phyloP scores from a whole-genome alignment of 225 moss, liverwort and hornwort species.

The Sphagnum contortum region DNA sequence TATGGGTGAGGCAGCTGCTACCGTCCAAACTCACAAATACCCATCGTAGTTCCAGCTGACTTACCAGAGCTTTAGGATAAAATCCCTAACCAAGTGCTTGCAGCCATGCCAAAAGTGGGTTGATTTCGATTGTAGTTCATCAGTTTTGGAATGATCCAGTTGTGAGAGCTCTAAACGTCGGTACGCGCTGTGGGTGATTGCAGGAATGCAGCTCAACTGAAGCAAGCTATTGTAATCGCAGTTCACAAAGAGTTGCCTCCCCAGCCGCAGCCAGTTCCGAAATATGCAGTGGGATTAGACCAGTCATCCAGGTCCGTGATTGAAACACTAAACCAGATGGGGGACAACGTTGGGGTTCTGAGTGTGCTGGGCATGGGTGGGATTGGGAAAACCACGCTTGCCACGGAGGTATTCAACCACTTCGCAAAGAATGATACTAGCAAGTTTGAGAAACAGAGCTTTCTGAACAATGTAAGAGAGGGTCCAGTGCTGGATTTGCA shows the following conservation, averaged over 20 bases:
- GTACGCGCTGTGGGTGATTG: too few relatives aligned
- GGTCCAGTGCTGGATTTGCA: background rate
- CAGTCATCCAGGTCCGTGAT: too few relatives aligned
- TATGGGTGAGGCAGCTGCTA: too few relatives aligned
- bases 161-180: too few relatives aligned
- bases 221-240: background rate
- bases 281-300: constrained; percentile 9
- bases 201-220: background rate
- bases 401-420: constrained; percentile 12
- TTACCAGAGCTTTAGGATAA: too few relatives aligned
- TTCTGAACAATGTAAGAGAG: constrained; percentile 4
- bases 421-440: background rate
- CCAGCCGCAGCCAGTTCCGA: constrained; percentile 6
- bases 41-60: too few relatives aligned
- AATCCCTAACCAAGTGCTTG: too few relatives aligned
- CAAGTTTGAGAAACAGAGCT: constrained; percentile 3
- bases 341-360: constrained; percentile 16
- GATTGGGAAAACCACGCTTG: constrained; percentile 29
- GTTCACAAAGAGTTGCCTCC: background rate
- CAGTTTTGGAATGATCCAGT: too few relatives aligned
- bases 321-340: too few relatives aligned
- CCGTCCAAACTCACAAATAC: too few relatives aligned
- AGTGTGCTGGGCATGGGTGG: constrained; percentile 32
- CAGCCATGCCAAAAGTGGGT: too few relatives aligned
- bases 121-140: too few relatives aligned